phyloP scores from a whole-genome alignment of 2,329 filamentous ascomycete genomes.

The Diaporthe destruens region DNA sequence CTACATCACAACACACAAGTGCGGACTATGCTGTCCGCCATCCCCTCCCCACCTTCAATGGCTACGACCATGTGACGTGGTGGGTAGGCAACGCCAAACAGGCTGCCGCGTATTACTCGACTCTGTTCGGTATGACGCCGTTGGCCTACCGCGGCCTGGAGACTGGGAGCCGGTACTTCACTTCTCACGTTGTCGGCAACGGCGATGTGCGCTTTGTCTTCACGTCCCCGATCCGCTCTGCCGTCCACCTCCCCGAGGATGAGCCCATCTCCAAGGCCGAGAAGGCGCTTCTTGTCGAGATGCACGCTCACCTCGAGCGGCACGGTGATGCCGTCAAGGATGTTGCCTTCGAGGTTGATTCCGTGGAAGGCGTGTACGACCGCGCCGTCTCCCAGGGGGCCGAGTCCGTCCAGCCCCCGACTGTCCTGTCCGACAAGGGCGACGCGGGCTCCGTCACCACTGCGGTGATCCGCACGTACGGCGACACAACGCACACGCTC shows the following conservation, averaged over 20 bases:
- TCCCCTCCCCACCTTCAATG: conserved; percentile 73
- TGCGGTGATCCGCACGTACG: conserved; percentile 90
- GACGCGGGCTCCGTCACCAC: conserved; percentile 75
- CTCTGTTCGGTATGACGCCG: conserved; percentile 85
- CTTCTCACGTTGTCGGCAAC: conserved; percentile 87
- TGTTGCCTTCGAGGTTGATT: conserved; percentile 94
- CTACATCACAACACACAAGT: conserved; percentile 55
- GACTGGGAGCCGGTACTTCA: conserved; percentile 83
- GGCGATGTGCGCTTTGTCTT: conserved; percentile 84
- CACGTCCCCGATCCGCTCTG: conserved; percentile 81
- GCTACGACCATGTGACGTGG: conserved; percentile 95
- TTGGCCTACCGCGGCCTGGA: conserved; percentile 90
- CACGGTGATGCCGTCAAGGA: conserved; percentile 97
- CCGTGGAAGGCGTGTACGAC: conserved; percentile 82
- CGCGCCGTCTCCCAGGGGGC: conserved; percentile 77
- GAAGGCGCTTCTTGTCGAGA: conserved; percentile 74
- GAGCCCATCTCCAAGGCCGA: conserved; percentile 75
- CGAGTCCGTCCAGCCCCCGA: conserved; percentile 72
- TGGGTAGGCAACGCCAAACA: conserved; percentile 98
- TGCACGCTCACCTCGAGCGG: conserved; percentile 84
- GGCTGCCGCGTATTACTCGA: conserved; percentile 88
- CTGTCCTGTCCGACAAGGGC: conserved; percentile 65
- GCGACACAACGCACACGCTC: conserved; percentile 94
- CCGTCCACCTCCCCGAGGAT: conserved; percentile 64
- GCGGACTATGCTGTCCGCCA: conserved; percentile 67